Conservation (phyloP, 352 stramenopile genomes). For the Pythium pyrilobum region DNA sequence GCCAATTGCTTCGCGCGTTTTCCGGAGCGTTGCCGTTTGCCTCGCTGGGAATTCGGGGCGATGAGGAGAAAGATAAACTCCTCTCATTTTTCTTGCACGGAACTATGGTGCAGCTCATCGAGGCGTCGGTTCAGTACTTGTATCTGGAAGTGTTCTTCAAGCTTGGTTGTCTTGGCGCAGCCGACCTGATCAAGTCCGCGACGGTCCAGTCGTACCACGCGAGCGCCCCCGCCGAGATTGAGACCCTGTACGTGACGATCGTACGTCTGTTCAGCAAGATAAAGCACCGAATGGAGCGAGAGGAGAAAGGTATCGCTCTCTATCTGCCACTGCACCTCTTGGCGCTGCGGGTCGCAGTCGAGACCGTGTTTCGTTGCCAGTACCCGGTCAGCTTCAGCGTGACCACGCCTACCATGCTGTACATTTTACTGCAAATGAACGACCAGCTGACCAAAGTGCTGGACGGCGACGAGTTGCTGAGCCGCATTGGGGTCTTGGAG, state of each 20-base stretch:
- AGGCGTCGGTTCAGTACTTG: constrained; percentile 28
- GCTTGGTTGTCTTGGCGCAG: constrained; percentile 19
- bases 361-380: constrained; percentile 55
- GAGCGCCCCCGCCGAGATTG: constrained; percentile 21
- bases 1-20: constrained; percentile 45
- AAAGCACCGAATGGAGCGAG: constrained; percentile 15
- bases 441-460: constrained; percentile 38
- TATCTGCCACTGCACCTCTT: constrained; percentile 52
- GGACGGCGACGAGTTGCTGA: constrained; percentile 47
- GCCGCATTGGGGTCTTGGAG: constrained; percentile 50
- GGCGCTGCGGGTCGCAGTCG: constrained; percentile 48
- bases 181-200: constrained; percentile 10
- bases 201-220: constrained; percentile 16
- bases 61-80: constrained; percentile 25
- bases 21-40: constrained; percentile 36
- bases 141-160: constrained; percentile 44
- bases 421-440: constrained; percentile 38
- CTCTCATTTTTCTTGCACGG: constrained; percentile 23
- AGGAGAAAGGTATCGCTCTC: constrained; percentile 27
- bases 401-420: constrained; percentile 29
- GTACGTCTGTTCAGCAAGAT: constrained; percentile 29
- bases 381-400: constrained; percentile 54
- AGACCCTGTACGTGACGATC: constrained; percentile 40
- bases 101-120: constrained; percentile 32
- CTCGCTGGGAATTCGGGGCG: constrained; percentile 30